Conservation (phyloP, 768 basidiomycete species). For the Rhizopogon sp. region DNA sequence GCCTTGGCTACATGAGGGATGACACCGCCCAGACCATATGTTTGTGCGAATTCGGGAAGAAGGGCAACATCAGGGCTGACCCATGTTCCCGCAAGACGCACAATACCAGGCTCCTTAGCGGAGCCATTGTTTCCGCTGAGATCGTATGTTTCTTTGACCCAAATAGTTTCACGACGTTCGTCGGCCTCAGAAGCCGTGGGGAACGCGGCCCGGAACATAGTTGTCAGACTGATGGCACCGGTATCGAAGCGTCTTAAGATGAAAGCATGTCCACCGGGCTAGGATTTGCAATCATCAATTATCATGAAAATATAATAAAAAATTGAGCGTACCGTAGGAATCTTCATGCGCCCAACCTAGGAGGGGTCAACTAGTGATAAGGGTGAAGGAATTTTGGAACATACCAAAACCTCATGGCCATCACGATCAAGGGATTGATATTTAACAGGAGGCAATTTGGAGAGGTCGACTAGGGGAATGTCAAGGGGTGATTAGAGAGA, state of each 20-base stretch:
- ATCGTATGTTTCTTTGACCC: constrained; percentile 80
- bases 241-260: constrained; percentile 93
- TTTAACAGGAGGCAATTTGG: constrained; percentile 69
- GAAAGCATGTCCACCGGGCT: constrained; percentile 84
- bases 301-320: not conserved
- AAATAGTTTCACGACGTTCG: constrained; percentile 75
- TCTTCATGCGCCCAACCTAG: constrained; percentile 85
- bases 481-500: not conserved
- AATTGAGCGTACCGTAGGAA: constrained; percentile 66
- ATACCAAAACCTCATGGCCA: constrained; percentile 79
- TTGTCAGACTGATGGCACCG: constrained; percentile 85
- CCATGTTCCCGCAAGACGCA: constrained; percentile 90
- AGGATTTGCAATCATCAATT: constrained; percentile 11
- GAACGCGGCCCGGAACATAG: constrained; percentile 95
- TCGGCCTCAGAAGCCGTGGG: constrained; percentile 72
- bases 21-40: constrained; percentile 59
- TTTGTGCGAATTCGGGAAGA: constrained; percentile 49
- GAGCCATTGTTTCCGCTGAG: constrained; percentile 74
- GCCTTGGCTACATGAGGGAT: constrained; percentile 67
- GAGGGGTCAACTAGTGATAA: constrained; percentile 10
- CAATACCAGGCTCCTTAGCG: constrained; percentile 48
- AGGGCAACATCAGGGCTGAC: constrained; percentile 61
- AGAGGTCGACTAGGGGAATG: constrained; percentile 28
- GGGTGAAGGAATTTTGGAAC: constrained; percentile 12
- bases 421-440: constrained; percentile 90